These are phyloP conservation scores for Rosa lucieae DNA, from an alignment of 306 rosid genomes.

Conservation along the genomic window DNA sequence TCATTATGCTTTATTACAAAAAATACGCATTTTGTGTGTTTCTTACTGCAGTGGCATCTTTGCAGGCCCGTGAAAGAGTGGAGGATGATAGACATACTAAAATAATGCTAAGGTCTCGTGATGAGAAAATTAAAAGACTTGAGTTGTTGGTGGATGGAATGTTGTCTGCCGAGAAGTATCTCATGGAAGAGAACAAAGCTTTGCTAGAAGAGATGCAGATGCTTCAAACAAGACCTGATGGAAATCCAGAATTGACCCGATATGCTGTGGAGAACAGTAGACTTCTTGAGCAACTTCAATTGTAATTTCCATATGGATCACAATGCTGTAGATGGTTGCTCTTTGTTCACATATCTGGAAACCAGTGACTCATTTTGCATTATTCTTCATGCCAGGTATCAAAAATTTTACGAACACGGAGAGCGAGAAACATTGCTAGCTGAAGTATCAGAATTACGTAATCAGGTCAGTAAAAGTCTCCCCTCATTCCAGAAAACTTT, in stretches of 20 bases:
- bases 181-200: conserved; percentile 69
- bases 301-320: conserved; percentile 45
- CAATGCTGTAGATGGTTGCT: conserved; percentile 20
- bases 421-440: conserved; percentile 73
- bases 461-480: conserved; percentile 53
- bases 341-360: conserved; percentile 20
- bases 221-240: conserved; percentile 55
- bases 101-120: conserved; percentile 52
- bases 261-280: conserved; percentile 61
- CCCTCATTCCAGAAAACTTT: conserved; percentile 1
- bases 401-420: conserved; percentile 67
- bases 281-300: conserved; percentile 56
- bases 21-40: conserved; percentile 23
- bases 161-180: conserved; percentile 68
- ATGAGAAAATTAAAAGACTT: conserved; percentile 75
- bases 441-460: conserved; percentile 76
- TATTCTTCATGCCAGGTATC: conserved; percentile 51
- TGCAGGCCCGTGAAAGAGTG: conserved; percentile 68
- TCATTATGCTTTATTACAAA: conserved; percentile 9
- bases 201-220: conserved; percentile 58
- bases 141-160: conserved; percentile 62
- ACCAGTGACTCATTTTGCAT: conserved; percentile 37
- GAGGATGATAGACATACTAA: conserved; percentile 55
- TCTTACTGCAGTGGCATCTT: conserved; percentile 31
- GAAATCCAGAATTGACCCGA: conserved; percentile 51